Percentiles rank a stretch among this genome's conserved stretches.
Evolutionary conservation across 768 basidiomycete genomes (phyloP).

Genomic region (Boletus coccyginus): DNA sequence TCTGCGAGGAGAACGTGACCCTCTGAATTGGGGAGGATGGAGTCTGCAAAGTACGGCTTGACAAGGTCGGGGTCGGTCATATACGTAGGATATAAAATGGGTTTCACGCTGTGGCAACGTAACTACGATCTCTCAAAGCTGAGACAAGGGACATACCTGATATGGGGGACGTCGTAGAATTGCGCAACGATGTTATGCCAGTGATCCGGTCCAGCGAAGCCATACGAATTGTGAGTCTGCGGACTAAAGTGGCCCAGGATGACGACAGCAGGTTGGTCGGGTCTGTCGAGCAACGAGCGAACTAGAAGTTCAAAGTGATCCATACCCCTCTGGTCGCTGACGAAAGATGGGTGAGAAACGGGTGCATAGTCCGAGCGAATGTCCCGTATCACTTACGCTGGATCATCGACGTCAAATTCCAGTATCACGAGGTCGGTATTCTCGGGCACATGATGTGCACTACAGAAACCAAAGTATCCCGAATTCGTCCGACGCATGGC

Average conservation of each 20-base stretch:
- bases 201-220: constrained; percentile 88
- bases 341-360: background rate
- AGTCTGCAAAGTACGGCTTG: constrained; percentile 75
- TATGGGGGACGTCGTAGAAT: constrained; percentile 95
- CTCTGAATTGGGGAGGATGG: constrained; percentile 70
- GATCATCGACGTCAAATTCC: constrained; percentile 91
- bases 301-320: constrained; percentile 91
- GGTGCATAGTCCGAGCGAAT: background rate
- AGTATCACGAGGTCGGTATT: constrained; percentile 91
- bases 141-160: constrained; percentile 45
- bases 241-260: constrained; percentile 95
- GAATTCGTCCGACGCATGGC: constrained; percentile 91
- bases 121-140: background rate
- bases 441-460: constrained; percentile 90
- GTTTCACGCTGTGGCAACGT: constrained; percentile 57
- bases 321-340: constrained; percentile 65
- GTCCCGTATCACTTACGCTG: constrained; percentile 55
- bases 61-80: constrained; percentile 67
- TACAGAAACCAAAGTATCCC: constrained; percentile 94
- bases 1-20: constrained; percentile 92
- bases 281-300: constrained; percentile 86
- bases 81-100: constrained; percentile 79
- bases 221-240: constrained; percentile 73
- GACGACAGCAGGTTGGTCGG: constrained; percentile 88
- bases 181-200: constrained; percentile 89